phyloP scores from a whole-genome alignment of 202 grass and related monocot species.

The Musa balbisiana region DNA sequence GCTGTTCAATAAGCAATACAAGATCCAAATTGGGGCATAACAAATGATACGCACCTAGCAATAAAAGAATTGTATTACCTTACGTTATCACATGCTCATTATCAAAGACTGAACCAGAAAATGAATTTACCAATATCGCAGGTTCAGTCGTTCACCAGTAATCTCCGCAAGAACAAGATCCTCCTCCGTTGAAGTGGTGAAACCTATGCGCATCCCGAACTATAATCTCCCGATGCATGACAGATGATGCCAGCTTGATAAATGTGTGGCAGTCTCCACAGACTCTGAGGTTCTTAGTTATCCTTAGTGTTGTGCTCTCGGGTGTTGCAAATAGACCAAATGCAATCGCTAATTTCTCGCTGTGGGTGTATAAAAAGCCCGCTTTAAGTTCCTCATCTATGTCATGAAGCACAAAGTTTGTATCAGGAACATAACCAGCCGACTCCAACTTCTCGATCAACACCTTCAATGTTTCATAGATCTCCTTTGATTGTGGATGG shows the following conservation, averaged over 20 bases:
- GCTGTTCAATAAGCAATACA: too few relatives aligned
- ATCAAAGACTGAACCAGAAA: not conserved
- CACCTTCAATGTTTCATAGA: slow-evolving; percentile 16
- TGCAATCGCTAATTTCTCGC: slow-evolving; percentile 28
- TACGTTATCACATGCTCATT: not conserved
- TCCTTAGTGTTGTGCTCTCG: slow-evolving; percentile 3
- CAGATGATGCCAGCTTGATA: slow-evolving; percentile 20
- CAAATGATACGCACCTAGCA: too few relatives aligned
- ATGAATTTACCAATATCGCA: not conserved
- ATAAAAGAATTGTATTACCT: too few relatives aligned
- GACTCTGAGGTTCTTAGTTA: slow-evolving; percentile 29
- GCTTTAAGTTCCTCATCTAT: slow-evolving; percentile 33
- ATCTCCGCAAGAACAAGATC: slow-evolving; percentile 31
- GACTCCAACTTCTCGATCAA: slow-evolving; percentile 30
- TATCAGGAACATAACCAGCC: slow-evolving; percentile 27
- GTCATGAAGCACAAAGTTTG: slow-evolving; percentile 32
- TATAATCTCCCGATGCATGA: slow-evolving; percentile 23
- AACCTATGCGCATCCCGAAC: slow-evolving; percentile 29
- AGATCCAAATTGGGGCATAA: too few relatives aligned
- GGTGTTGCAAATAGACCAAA: slow-evolving; percentile 23
- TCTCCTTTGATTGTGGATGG: slow-evolving; percentile 24
- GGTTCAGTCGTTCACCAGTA: slow-evolving; percentile 24
- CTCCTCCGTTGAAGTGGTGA: slow-evolving; percentile 27
- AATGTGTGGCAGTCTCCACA: slow-evolving; percentile 32
- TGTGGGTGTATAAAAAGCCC: slow-evolving; percentile 26